A percentile compares a stretch with the other conserved stretches of the same genome.
phyloP scores from a whole-genome alignment of 352 stramenopile species.

The Phytophthora pistaciae region DNA sequence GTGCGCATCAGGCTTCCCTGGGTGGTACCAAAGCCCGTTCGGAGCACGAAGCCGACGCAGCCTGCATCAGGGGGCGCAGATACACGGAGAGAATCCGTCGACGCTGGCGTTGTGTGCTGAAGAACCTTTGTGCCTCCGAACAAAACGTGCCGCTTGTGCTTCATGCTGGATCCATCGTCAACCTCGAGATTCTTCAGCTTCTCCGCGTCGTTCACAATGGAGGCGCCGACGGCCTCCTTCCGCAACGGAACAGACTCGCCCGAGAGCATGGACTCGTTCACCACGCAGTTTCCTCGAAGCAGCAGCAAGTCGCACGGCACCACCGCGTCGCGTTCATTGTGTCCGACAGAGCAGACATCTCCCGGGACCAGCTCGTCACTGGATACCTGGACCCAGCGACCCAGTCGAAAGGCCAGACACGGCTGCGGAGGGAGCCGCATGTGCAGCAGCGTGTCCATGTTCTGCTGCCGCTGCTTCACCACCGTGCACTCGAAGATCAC shows the following conservation, averaged over 20 bases:
- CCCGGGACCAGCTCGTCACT: constrained; percentile 92
- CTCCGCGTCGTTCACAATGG: constrained; percentile 77
- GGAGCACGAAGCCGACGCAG: constrained; percentile 95
- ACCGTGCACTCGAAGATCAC: constrained; percentile 98
- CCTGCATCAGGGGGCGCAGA: constrained; percentile 91
- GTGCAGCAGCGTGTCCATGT: constrained; percentile 94
- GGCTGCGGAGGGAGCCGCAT: constrained; percentile 91
- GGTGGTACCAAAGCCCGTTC: constrained; percentile 97
- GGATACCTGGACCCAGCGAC: constrained; percentile 81
- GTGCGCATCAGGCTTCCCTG: constrained; percentile 98
- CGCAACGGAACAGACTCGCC: constrained; percentile 98
- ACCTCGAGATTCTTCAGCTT: constrained; percentile 74
- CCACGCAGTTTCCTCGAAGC: constrained; percentile 95
- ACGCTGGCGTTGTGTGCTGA: constrained; percentile 68
- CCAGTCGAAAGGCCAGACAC: constrained; percentile 92
- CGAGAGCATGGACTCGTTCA: constrained; percentile 99
- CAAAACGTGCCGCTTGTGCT: constrained; percentile 91
- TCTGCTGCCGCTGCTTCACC: constrained; percentile 95
- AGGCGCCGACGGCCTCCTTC: constrained; percentile 92
- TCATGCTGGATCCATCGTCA: constrained; percentile 81
- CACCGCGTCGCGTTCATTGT: constrained; percentile 70
- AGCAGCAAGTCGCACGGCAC: constrained; percentile 97
- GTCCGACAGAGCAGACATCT: constrained; percentile 94
- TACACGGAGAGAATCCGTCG: constrained; percentile 45
- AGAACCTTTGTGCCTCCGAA: constrained; percentile 94